Percentiles rank a stretch among this genome's conserved stretches.
Evolutionary conservation across 164 flowering plant species (phyloP).

Genomic region (Liquidambar formosana): DNA sequence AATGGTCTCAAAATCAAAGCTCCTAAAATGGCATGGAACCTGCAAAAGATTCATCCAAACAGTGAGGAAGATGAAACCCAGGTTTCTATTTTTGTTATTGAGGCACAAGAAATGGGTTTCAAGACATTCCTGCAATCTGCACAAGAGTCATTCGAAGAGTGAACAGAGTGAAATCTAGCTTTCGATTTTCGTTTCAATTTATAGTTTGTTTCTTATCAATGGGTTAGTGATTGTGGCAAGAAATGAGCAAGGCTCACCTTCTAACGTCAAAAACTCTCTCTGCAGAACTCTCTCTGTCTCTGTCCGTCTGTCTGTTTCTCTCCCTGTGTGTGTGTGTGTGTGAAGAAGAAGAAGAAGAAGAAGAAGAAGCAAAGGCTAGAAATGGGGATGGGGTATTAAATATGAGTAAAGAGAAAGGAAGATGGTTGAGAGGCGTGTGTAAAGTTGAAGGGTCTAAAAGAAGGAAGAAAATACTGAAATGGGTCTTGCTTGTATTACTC

Average conservation of each 20-base stretch:
- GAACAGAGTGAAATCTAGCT: neutral
- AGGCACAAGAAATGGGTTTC: neutral
- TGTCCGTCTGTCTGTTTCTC: no score
- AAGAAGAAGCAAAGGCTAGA: no score
- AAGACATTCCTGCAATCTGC: no score
- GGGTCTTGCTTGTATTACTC: neutral
- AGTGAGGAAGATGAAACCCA: neutral
- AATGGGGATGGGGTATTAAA: neutral
- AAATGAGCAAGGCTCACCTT: no score
- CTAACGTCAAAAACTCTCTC: no score
- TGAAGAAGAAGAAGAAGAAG: no score
- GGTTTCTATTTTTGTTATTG: neutral
- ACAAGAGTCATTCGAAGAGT: conserved; percentile 9
- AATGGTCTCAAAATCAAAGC: neutral
- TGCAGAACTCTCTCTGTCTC: no score
- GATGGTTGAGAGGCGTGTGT: neutral
- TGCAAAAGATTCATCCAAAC: neutral
- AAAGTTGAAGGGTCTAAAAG: neutral
- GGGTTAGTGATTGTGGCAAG: neutral
- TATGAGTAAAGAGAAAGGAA: neutral
- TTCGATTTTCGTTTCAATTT: neutral
- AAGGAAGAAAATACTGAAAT: neutral
- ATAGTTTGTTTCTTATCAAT: neutral
- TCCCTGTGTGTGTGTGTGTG: no score
- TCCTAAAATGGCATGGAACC: neutral